Evolutionary conservation across 192 early-diverging fungal genomes (phyloP), one percentile per base, ranked within the genome.

Genomic region (Backusella psychrophila): DNA sequence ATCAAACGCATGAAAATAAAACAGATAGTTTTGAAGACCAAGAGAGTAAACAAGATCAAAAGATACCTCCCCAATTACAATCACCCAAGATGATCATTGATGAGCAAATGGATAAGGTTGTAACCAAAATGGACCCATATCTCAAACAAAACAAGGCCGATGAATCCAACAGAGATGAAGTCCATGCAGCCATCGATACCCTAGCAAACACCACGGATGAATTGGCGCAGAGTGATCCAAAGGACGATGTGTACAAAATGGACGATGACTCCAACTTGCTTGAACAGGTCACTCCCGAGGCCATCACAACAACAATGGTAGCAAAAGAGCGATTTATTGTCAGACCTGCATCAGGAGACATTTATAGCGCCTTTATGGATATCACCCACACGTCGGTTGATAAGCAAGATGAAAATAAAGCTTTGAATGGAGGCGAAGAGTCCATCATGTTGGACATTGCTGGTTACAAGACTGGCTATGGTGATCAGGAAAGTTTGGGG

Each of bases 381-480:
- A 71, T 82, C 2, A 77, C 76, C 0, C 77, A 77, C 26, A 74
- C 39, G 1, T 19, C 49, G n/a, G 23, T 52, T 6, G 26, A 72
- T 23, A 65, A 72, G 31, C 33, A 53, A 6, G 53, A 77, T 8
- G 75, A 74, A 65, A n/a, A 33, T 3, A 1, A 15, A 65, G 8
- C 33, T 5, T 14, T 81, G 21, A 76, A 82, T 34, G 84, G 42
- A 67, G 86, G 84, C 66, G 75, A 75, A 14, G 81, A 83, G 33
- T 76, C 78, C 2, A 81, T 85, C 36, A 56, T 88, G 39, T 80
- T 87, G 21, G 85, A 87, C 59, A 88, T 86, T 77, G 85, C 85
- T 35, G 85, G 85, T 70, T 88, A 88, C 70, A 86, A 88, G 66
- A 70, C 68, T 6, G 34, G 23, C 3, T 6, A 1, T 15, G 15